Percentiles rank a stretch among this genome's conserved stretches.
phyloP scores from a whole-genome alignment of 306 rosid species.

The Cucurbita pepo region DNA sequence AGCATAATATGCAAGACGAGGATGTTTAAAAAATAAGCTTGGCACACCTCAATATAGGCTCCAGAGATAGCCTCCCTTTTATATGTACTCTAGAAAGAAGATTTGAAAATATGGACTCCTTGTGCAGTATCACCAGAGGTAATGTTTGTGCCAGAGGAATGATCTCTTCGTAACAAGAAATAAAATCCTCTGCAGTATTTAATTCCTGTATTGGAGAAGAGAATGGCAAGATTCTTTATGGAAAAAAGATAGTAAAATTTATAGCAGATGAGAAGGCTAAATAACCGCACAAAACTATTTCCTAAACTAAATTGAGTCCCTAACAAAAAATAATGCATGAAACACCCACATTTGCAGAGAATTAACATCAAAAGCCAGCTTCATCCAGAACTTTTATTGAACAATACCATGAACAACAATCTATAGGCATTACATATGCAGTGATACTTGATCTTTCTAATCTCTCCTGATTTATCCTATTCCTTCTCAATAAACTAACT shows the following conservation, averaged over 20 bases:
- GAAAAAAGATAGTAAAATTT: neutral
- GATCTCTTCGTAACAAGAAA: slow-evolving; percentile 55
- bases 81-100: slow-evolving; percentile 58
- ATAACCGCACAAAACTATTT: neutral
- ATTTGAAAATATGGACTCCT: slow-evolving; percentile 40
- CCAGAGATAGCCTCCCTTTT: slow-evolving; percentile 71
- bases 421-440: neutral
- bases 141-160: slow-evolving; percentile 56
- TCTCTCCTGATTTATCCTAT: neutral
- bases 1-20: neutral
- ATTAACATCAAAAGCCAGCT: neutral
- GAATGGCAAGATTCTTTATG: neutral
- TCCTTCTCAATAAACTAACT: neutral
- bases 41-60: slow-evolving; percentile 64
- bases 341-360: neutral
- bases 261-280: neutral
- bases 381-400: neutral
- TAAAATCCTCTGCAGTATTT: slow-evolving; percentile 85
- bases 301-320: neutral
- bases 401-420: neutral
- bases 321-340: neutral
- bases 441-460: neutral
- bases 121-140: slow-evolving; percentile 61
- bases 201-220: slow-evolving; percentile 37
- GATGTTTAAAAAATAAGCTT: neutral